Percentiles rank a stretch among this genome's conserved stretches.
Conservation (phyloP, 2,329 filamentous ascomycete genomes). For the Aureobasidium sp. region DNA sequence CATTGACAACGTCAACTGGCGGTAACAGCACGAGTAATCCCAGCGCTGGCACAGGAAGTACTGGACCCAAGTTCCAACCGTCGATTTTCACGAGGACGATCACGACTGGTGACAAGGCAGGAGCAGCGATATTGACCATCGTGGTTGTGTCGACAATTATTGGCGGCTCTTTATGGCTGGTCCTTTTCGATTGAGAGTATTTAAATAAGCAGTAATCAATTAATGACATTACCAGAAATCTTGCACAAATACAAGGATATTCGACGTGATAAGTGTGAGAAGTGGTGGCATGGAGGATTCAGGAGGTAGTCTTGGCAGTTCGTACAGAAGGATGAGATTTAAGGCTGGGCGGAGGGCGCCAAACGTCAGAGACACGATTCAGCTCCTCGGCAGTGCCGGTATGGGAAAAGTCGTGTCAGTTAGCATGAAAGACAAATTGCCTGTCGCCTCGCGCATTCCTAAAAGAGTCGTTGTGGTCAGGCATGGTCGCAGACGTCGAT, state of each 20-base stretch:
- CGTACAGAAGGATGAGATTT: too few relatives aligned
- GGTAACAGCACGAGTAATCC: constrained; percentile 12
- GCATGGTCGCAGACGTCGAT: not conserved
- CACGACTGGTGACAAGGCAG: constrained; percentile 53
- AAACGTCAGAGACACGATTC: too few relatives aligned
- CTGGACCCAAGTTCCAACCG: not conserved
- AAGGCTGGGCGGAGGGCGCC: too few relatives aligned
- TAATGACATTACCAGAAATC: not conserved
- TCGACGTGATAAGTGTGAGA: too few relatives aligned
- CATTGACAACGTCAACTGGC: constrained; percentile 9
- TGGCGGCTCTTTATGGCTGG: not conserved
- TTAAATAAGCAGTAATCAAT: not conserved
- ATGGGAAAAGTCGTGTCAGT: too few relatives aligned
- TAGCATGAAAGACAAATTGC: too few relatives aligned
- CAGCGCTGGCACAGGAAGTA: constrained; percentile 5
- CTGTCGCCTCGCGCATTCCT: too few relatives aligned
- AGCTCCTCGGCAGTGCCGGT: too few relatives aligned
- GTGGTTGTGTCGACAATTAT: constrained; percentile 34
- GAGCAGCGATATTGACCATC: constrained; percentile 57
- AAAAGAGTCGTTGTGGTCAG: too few relatives aligned
- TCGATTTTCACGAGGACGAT: constrained; percentile 23
- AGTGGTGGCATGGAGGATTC: too few relatives aligned
- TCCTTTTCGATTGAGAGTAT: not conserved
- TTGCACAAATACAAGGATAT: too few relatives aligned
- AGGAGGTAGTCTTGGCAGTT: too few relatives aligned